A percentile compares a stretch with the other conserved stretches of the same genome.
phyloP scores from a whole-genome alignment of 768 basidiomycete species.

The Psilocybe sp. region DNA sequence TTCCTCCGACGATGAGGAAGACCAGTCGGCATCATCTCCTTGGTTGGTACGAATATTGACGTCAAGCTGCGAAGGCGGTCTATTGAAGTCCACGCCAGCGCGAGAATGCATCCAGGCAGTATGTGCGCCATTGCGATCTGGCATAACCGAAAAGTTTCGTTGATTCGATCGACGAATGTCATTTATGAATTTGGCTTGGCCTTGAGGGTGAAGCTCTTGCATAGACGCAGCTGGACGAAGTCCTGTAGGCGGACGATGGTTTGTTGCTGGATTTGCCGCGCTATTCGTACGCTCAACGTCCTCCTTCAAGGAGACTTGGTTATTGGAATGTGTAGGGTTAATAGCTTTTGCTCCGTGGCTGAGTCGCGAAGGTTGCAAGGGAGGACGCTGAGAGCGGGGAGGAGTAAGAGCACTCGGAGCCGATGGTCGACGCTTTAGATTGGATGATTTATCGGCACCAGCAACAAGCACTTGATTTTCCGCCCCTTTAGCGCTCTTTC shows the following conservation, averaged over 20 bases:
- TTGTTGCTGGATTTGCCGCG: too few relatives aligned
- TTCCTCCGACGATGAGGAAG: too few relatives aligned
- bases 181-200: neutral
- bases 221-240: neutral
- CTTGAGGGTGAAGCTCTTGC: neutral
- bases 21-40: too few relatives aligned
- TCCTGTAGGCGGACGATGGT: neutral
- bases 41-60: too few relatives aligned
- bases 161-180: neutral
- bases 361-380: too few relatives aligned
- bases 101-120: slow-evolving; percentile 23
- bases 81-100: slow-evolving; percentile 33
- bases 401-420: slow-evolving; percentile 18
- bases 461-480: neutral
- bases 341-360: too few relatives aligned
- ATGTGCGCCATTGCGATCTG: slow-evolving; percentile 3
- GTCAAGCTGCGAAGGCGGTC: slow-evolving; percentile 37
- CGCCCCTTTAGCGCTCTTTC: neutral
- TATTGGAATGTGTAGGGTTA: neutral
- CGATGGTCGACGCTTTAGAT: slow-evolving; percentile 19
- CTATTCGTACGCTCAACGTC: neutral
- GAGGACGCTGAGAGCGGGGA: neutral
- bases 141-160: neutral
- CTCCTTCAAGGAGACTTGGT: neutral
- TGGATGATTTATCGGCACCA: neutral